Base-by-base conservation (phyloP, 2,329 filamentous ascomycete species). In the Cladosporium sp. region DNA sequence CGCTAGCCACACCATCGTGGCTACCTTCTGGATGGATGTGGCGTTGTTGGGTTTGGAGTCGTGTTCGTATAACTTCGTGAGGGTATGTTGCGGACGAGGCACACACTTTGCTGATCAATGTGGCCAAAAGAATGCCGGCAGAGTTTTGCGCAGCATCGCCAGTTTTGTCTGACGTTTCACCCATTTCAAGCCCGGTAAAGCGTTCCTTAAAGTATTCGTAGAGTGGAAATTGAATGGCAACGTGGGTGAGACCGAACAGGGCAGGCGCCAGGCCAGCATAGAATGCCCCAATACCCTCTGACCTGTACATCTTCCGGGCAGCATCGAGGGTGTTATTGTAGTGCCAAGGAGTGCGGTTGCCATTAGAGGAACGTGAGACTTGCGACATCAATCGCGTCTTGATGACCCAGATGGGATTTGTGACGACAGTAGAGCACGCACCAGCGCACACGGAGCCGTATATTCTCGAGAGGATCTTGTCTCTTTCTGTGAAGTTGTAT, bases 401-500 rank as follows among this genome's bases (percentile, higher is more conserved):
- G 74, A 99, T 96, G 32, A 99, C 93, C 93, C 93, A 99, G 54
- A 99, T 99, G 1, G 93, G 93, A 69, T 97, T 99, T 19, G 93
- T 99, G 56, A 86, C 87, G 56, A 97, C 79, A 3, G 93, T 99
- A 59, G 91, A 96, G 73, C 88, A 96, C 54, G 84, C 90, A 47
- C 93, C 93, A 19, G 92, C 93, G 51, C 90, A 80, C 54, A 99
- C 82, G 8, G 93, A 96, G 18, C 93, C 93, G 75, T 88, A 91
- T 58, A 93, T 86, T 65, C 89, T 89, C 62, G 92, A 81, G 39
- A 89, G 68, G 73, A 88, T 85, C 63, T 81, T 82, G 65, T 89
- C 92, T 54, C 84, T 44, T 7, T 58, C 51, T 8, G 40, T 49
- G 13, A 52, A 52, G 22, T 52, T 54, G 40, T 61, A 65, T n/a